phyloP scores from a whole-genome alignment of 2,329 filamentous ascomycete species.

The Exophiala alcalophila region DNA sequence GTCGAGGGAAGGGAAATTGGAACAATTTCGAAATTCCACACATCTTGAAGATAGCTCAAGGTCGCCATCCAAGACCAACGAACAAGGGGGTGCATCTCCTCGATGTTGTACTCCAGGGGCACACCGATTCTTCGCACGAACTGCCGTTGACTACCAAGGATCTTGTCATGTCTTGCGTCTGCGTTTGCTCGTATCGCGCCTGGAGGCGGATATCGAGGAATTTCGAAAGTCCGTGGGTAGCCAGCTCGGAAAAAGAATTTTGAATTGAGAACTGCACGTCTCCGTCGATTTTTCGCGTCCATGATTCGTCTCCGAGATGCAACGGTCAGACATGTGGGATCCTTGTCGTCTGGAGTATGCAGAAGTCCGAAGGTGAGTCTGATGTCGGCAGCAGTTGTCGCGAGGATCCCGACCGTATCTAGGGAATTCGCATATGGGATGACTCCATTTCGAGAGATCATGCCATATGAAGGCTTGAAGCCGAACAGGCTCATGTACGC shows the following conservation, averaged over 20 bases:
- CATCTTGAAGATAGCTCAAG: conserved; percentile 55
- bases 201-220: neutral
- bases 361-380: conserved; percentile 53
- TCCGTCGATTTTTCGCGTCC: conserved; percentile 14
- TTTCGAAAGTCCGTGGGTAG: neutral
- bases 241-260: conserved; percentile 5
- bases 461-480: conserved; percentile 88
- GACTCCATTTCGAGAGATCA: conserved; percentile 80
- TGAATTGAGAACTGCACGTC: conserved; percentile 1
- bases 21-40: conserved; percentile 67
- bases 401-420: conserved; percentile 81
- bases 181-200: conserved; percentile 1
- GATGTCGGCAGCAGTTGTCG: conserved; percentile 53
- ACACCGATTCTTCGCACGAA: conserved; percentile 54
- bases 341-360: conserved; percentile 62
- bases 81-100: conserved; percentile 69
- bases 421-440: conserved; percentile 90
- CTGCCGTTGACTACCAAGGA: conserved; percentile 7
- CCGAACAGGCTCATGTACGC: conserved; percentile 80
- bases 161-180: too few relatives aligned
- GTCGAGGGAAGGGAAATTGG: conserved; percentile 80
- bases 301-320: conserved; percentile 48
- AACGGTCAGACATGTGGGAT: conserved; percentile 68
- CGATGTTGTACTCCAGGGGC: conserved; percentile 79
- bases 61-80: conserved; percentile 66